A percentile compares a stretch with the other conserved stretches of the same genome.
Conservation (phyloP, 192 early-diverging fungal genomes). For the Backusella liffmaniae region DNA sequence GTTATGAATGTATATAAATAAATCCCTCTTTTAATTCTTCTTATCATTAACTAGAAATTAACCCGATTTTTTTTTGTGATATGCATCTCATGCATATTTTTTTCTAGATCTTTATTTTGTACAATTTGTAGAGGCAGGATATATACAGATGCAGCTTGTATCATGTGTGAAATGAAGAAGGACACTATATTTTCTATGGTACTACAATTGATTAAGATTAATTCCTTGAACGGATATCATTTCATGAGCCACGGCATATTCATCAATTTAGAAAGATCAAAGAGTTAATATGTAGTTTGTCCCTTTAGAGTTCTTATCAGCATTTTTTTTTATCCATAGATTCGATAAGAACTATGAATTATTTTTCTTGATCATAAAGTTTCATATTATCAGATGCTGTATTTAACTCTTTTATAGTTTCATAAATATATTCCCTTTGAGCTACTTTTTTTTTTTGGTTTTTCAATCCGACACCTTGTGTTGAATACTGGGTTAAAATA, state of each 20-base stretch:
- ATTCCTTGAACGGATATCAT: neutral
- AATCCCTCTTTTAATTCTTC: neutral
- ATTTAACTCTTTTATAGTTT: neutral
- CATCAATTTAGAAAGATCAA: neutral
- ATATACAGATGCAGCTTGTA: neutral
- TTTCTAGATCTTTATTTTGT: neutral
- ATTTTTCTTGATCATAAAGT: neutral
- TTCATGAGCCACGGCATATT: neutral
- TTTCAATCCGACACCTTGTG: neutral
- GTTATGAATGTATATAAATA: neutral
- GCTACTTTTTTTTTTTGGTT: neutral
- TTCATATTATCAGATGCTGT: neutral
- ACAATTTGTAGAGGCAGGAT: neutral
- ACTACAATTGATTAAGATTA: neutral
- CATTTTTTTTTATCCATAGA: neutral
- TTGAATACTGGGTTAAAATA: neutral
- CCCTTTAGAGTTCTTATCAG: neutral
- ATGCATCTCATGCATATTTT: neutral
- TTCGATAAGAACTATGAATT: neutral
- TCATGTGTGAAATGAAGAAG: neutral
- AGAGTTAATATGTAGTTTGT: neutral
- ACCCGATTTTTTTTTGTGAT: neutral
- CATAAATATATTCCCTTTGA: neutral
- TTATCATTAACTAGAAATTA: neutral
- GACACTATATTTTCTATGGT: neutral